Percentiles rank a stretch among this genome's conserved stretches.
Conservation (phyloP, 2,329 filamentous ascomycete genomes). For the Chrysoporthe cubensis region DNA sequence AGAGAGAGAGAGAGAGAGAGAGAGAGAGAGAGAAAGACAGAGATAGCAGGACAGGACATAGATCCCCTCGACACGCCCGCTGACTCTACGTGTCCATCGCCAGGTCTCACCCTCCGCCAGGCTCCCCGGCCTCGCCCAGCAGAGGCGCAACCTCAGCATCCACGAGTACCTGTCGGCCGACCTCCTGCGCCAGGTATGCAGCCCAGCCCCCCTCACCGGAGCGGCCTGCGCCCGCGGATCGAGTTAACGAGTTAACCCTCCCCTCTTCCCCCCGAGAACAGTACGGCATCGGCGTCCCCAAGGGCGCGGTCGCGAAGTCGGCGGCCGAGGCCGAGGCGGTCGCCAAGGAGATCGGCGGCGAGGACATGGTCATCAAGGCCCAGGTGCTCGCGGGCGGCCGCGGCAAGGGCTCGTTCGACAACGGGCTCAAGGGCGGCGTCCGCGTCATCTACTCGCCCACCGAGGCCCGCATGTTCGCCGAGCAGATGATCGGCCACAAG, state of each 20-base stretch:
- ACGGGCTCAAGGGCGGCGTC: conserved; percentile 98
- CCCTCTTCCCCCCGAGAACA: conserved; percentile 42
- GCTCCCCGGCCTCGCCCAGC: conserved; percentile 70
- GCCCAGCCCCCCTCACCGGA: conserved; percentile 1
- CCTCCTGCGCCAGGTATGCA: conserved; percentile 73
- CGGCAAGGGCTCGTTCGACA: conserved; percentile 97
- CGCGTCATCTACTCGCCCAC: conserved; percentile 98
- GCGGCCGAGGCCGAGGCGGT: conserved; percentile 88
- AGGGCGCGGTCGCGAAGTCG: conserved; percentile 82
- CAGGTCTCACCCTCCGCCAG: conserved; percentile 54
- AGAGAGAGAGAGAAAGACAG: background rate
- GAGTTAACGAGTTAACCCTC: conserved; percentile 32
- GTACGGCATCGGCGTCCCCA: conserved; percentile 94
- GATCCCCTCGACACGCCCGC: background rate
- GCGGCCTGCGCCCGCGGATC: background rate
- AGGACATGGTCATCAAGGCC: conserved; percentile 99
- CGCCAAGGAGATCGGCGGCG: conserved; percentile 86
- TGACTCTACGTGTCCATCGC: conserved; percentile 35
- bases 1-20: too few relatives aligned
- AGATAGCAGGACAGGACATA: background rate
- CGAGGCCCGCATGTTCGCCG: conserved; percentile 94
- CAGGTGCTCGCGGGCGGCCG: conserved; percentile 97
- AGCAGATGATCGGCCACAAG: conserved; percentile 99
- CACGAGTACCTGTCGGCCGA: conserved; percentile 98
- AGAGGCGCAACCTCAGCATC: conserved; percentile 88